Base-by-base conservation (phyloP, 257 asterid species). In the Nicotiana attenuata region DNA sequence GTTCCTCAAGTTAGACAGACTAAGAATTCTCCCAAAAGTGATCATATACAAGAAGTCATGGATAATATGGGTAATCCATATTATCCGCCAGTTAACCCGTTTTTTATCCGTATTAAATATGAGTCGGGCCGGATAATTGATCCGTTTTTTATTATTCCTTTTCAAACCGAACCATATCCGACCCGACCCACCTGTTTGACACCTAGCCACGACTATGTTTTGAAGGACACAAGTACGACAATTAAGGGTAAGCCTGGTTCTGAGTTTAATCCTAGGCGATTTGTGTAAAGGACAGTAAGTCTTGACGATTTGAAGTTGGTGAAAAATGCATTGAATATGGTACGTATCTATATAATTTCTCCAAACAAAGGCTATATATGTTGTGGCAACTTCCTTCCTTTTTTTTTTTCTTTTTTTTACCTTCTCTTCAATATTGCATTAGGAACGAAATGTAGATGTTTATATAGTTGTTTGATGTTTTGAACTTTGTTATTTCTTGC, bases 141-240 rank as follows among this genome's bases (percentile, higher is more conserved):
- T n/a, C n/a, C n/a, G n/a, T n/a, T n/a, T n/a, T n/a, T n/a, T n/a
- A n/a, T n/a, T n/a, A n/a, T n/a, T n/a, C n/a, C n/a, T n/a, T n/a
- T n/a, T n/a, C n/a, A n/a, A n/a, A n/a, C n/a, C n/a, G n/a, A n/a
- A n/a, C n/a, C n/a, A n/a, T n/a, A n/a, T n/a, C n/a, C n/a, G n/a
- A n/a, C n/a, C n/a, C n/a, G n/a, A n/a, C n/a, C n/a, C n/a, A n/a
- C n/a, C n/a, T n/a, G n/a, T n/a, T n/a, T n/a, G n/a, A n/a, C n/a
- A n/a, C n/a, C n/a, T n/a, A n/a, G n/a, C 84, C 13, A 87, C 90
- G 16, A 75, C 83, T 10, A 45, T 83, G 69, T 85, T 67, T 66
- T 87, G 77, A 87, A 81, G 73, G 90, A 88, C n/a, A 85, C 89
- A 0, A 50, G 55, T 41, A 85, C 87, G 33, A 86, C 86, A 9